Evolutionary conservation across 2,329 filamentous ascomycete species (phyloP), one percentile per base, ranked within the genome.

Genomic region (Colletotrichum musicola): DNA sequence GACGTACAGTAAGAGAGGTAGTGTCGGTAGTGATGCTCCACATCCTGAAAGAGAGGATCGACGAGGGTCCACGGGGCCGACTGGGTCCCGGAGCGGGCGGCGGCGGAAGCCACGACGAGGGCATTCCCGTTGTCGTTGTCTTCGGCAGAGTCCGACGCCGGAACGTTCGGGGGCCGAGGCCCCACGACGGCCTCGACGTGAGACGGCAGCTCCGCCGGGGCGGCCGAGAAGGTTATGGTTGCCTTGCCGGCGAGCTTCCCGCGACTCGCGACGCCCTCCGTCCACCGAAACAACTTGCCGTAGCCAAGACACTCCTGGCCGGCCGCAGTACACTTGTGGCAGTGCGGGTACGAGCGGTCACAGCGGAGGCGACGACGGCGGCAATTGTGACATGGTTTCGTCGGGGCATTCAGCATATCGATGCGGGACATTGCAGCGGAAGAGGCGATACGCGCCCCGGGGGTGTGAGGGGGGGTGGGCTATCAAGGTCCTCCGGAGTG

Each of bases 281-380:
- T 86, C 85, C 85, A 88, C 53, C 84, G 79, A 58, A 86, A 84
- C 46, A 87, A 77, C 73, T 84, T 84, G 46, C 84, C 84, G 70
- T 87, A 87, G 40, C 85, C 85, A 42, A 86, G 80, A 71, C 85
- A 88, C 70, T 86, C 83, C 70, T 82, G 79, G 40, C 84, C 84
- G 18, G 82, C 79, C 49, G 79, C 79, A 60, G 78, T 72, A 69
- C 85, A 87, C 78, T 87, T 87, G 72, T 82, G 81, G 76, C 85
- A 87, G 70, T 81, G 80, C 57, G 85, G 85, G 51, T 83, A 77
- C 42, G 84, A 82, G 58, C 83, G 81, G 73, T 88, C 85, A 76
- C 85, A 88, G 71, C 84, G 84, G 75, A 86, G 83, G 63, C 85
- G 81, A 69, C 82, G 82, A 62, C 84, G 83, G 59, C 85, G 83